Evolutionary conservation across 1,284 basidiomycete genomes (phyloP).

Genomic region (Tilletia walkeri): DNA sequence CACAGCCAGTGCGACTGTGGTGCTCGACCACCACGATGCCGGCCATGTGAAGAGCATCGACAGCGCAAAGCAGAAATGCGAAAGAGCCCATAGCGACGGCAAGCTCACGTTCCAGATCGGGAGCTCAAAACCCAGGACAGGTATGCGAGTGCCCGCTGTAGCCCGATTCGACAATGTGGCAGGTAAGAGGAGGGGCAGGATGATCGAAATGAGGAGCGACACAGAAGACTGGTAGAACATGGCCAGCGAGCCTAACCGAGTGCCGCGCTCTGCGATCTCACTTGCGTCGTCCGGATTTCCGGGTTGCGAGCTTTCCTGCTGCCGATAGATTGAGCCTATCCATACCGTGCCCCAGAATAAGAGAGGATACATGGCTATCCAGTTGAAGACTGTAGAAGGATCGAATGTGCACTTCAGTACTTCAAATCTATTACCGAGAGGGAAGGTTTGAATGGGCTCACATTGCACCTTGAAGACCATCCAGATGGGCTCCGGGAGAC

Average conservation of each 20-base stretch:
- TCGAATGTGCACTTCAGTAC: neutral
- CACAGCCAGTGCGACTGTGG: slow-evolving; percentile 58
- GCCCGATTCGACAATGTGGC: neutral
- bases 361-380: slow-evolving; percentile 1
- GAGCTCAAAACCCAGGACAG: neutral
- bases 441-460: neutral
- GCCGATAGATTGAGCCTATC: slow-evolving; percentile 6
- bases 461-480: slow-evolving; percentile 13
- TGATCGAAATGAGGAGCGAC: slow-evolving; percentile 1
- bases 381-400: slow-evolving; percentile 2
- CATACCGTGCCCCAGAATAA: slow-evolving; percentile 8
- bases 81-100: slow-evolving; percentile 42
- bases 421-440: neutral
- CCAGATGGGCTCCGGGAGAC: neutral
- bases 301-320: neutral
- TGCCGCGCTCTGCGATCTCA: slow-evolving; percentile 4
- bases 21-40: slow-evolving; percentile 35
- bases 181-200: neutral
- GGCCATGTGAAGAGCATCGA: slow-evolving; percentile 41
- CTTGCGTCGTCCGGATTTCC: neutral
- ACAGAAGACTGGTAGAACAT: slow-evolving; percentile 18
- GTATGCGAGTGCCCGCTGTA: neutral
- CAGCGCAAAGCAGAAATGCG: slow-evolving; percentile 38
- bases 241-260: slow-evolving; percentile 12
- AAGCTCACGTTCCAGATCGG: slow-evolving; percentile 15